Percentiles rank a stretch among this genome's conserved stretches.
phyloP scores from a whole-genome alignment of 257 asterid species.

The Perilla frutescens region DNA sequence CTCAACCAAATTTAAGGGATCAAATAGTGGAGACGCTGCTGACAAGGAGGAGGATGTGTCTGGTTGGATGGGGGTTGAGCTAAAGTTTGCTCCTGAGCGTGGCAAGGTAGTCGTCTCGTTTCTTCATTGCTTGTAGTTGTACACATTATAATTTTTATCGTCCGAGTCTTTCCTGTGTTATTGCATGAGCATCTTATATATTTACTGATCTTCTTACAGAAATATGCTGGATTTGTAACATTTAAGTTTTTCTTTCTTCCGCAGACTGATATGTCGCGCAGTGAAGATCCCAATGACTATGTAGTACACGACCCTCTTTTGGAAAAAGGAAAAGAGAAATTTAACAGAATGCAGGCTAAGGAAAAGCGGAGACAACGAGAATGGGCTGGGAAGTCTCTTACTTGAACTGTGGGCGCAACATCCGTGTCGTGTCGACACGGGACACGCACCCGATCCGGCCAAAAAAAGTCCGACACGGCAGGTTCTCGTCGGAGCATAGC shows the following conservation, averaged over 20 bases:
- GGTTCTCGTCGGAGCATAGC: no score
- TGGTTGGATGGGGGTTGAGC: conserved; percentile 65
- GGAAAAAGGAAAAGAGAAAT: conserved; percentile 97
- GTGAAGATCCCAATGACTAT: conserved; percentile 87
- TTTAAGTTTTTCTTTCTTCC: conserved; percentile 16
- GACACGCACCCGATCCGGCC: no score
- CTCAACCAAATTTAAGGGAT: conserved; percentile 51
- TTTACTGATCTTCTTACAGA: conserved; percentile 1
- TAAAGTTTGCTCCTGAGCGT: conserved; percentile 77
- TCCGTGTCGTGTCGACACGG: no score
- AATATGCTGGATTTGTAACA: neutral
- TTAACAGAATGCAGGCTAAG: conserved; percentile 87
- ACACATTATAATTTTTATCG: neutral
- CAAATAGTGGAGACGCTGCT: conserved; percentile 45
- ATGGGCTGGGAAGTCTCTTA: conserved; percentile 96
- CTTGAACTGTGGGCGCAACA: no score
- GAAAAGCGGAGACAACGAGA: conserved; percentile 85
- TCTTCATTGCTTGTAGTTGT: conserved; percentile 12
- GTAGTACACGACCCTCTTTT: conserved; percentile 90
- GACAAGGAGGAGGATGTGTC: conserved; percentile 59
- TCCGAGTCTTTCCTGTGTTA: neutral
- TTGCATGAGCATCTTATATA: neutral
- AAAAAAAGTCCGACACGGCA: no score
- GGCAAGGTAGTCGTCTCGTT: conserved; percentile 62
- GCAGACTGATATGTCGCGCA: conserved; percentile 90